Evolutionary conservation across 2,329 filamentous ascomycete species (phyloP), one percentile per base, ranked within the genome.

Genomic region (Fusarium verrucosum): DNA sequence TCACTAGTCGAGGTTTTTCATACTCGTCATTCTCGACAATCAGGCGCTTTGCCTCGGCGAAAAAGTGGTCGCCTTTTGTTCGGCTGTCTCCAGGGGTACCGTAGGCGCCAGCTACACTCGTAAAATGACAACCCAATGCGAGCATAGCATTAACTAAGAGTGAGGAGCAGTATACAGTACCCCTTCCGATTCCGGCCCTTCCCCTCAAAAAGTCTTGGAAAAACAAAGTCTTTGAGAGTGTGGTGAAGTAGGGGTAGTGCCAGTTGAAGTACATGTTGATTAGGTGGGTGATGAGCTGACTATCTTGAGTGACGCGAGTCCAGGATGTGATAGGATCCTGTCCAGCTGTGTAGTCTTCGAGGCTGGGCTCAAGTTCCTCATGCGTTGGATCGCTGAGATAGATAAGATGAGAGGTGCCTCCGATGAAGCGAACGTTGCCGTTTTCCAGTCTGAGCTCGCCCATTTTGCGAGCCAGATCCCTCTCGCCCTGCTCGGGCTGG

Each of bases 251-350:
- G 17, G 93, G 89, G 76, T 98, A 98, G 77, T 98, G 95, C 91
- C 94, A 98, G 70, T 89, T 92, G 79, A 98, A 98, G 78, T 99
- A 99, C 92, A 98, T 94, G 72, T 94, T 94, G 74, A 99, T 87
- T 17, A 99, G 86, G 76, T 97, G 94, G 16, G 89, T 85, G 69
- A 97, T 88, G 41, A 97, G 82, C 50, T 90, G 86, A 22, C 88
- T 83, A 74, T 97, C 92, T 46, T 87, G 83, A 2, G 92, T 97
- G 41, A 97, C 92, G 16, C 83, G 86, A 0, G 94, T 96, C 95
- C 95, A 99, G 50, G 90, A 94, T 19, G 87, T 88, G 50, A 95
- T 83, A 5, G 92, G 89, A 61, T 94, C 86, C 47, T 90, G 87
- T 61, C 84, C 80, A 17, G 82, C 78, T 16, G 77, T 74, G 53